Percentiles rank a stretch among this genome's conserved stretches.
phyloP scores from a whole-genome alignment of 768 basidiomycete genomes.

The Paxillus rubicundulus region DNA sequence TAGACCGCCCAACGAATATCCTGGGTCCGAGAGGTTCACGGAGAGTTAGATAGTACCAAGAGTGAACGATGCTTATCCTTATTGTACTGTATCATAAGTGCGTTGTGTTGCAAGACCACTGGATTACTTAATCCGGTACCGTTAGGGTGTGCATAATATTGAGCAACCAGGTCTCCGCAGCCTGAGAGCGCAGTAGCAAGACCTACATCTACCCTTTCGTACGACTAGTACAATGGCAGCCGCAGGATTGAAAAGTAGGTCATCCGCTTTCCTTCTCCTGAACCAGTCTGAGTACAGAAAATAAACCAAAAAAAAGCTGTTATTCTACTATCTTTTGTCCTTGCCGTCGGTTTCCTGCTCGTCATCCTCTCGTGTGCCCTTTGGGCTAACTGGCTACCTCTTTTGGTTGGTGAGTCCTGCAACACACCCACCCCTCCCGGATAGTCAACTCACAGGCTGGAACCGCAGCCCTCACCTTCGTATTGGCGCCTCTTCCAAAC shows the following conservation, averaged over 20 bases:
- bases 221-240: conserved; percentile 45
- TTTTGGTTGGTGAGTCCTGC: conserved; percentile 79
- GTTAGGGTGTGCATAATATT: not conserved
- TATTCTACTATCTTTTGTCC: conserved; percentile 93
- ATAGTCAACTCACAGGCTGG: not conserved
- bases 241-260: conserved; percentile 69
- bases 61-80: conserved; percentile 8
- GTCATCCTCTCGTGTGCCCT: conserved; percentile 97
- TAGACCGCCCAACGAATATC: conserved; percentile 35
- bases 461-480: conserved; percentile 80
- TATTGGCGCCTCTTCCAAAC: conserved; percentile 94
- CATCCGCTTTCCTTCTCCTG: not conserved
- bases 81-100: conserved; percentile 2
- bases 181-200: conserved; percentile 7
- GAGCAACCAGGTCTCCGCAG: not conserved
- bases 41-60: conserved; percentile 20
- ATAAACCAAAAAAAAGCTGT: conserved; percentile 58
- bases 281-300: not conserved
- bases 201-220: not conserved
- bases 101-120: not conserved
- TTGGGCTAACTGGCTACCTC: conserved; percentile 94
- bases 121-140: conserved; percentile 24
- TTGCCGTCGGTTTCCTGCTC: conserved; percentile 95
- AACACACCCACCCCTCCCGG: not conserved
- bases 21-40: conserved; percentile 33